Evolutionary conservation across 1,284 basidiomycete genomes (phyloP).

Genomic region (Ceratobasidium theobromae): DNA sequence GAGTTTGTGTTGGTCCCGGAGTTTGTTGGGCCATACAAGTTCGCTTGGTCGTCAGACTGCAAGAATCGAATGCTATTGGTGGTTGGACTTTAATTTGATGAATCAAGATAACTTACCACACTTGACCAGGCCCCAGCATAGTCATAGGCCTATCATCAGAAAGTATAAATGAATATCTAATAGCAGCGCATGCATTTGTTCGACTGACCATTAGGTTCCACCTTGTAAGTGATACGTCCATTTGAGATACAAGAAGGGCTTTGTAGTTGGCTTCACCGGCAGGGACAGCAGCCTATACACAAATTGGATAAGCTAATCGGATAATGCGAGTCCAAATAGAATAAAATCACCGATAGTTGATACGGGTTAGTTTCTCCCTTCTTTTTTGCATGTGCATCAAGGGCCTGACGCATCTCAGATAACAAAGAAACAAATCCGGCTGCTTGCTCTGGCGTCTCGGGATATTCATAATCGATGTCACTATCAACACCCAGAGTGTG

Average conservation of each 20-base stretch:
- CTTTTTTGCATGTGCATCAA: constrained; percentile 4
- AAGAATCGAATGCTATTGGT: not conserved
- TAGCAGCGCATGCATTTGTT: not conserved
- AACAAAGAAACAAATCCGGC: constrained; percentile 24
- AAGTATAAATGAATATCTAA: constrained; percentile 57
- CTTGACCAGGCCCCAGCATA: constrained; percentile 71
- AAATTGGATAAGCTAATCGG: not conserved
- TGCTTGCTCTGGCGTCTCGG: constrained; percentile 1
- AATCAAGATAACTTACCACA: constrained; percentile 37
- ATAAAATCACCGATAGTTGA: constrained; percentile 19
- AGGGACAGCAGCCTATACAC: constrained; percentile 45
- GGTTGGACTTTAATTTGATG: not conserved
- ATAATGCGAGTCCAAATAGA: not conserved
- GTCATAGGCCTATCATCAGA: constrained; percentile 81
- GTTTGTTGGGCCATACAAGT: constrained; percentile 66
- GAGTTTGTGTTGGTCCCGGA: constrained; percentile 68
- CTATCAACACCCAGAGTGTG: too few species aligned
- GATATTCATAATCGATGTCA: constrained; percentile 40
- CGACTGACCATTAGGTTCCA: constrained; percentile 57
- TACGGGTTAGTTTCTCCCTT: constrained; percentile 32
- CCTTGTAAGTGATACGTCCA: constrained; percentile 52
- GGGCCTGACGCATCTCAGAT: constrained; percentile 15
- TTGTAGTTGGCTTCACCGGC: constrained; percentile 50
- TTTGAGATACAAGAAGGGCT: constrained; percentile 48
- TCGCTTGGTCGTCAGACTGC: constrained; percentile 76